These are phyloP conservation scores for Strobilomyces dryophilus DNA, from an alignment of 768 basidiomycete species.

Conservation along the genomic window DNA sequence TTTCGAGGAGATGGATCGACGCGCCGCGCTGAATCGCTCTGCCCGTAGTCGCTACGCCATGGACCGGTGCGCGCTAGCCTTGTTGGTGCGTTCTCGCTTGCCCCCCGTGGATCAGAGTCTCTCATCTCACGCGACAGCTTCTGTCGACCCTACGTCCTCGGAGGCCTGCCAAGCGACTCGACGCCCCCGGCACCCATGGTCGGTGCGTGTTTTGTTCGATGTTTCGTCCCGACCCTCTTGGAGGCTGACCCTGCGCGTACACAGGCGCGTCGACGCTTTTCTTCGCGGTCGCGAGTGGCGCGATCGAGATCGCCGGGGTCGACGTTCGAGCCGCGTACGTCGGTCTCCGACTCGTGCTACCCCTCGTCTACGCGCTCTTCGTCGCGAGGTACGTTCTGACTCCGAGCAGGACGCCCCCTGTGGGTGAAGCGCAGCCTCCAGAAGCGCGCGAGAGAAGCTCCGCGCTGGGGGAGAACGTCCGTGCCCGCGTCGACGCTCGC, in stretches of 20 bases:
- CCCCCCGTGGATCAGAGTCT: neutral
- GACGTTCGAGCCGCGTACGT: no score
- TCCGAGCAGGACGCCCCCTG: no score
- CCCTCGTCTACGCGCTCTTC: no score
- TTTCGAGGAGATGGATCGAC: slow-evolving; percentile 6
- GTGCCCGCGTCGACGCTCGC: no score
- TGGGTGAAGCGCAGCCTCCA: no score
- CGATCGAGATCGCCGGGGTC: no score
- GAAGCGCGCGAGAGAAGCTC: no score
- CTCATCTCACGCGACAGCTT: neutral
- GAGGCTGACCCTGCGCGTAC: neutral
- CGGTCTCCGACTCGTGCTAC: no score
- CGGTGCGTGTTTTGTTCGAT: neutral
- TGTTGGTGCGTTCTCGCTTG: slow-evolving; percentile 12
- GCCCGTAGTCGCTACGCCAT: slow-evolving; percentile 7
- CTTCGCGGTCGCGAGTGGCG: neutral
- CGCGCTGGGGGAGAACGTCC: no score
- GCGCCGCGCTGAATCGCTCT: slow-evolving; percentile 4
- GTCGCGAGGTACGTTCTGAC: no score
- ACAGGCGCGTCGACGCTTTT: slow-evolving; percentile 14
- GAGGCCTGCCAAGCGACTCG: slow-evolving; percentile 9
- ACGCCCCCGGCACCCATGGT: slow-evolving; percentile 13
- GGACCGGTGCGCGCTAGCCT: slow-evolving; percentile 27
- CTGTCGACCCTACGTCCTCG: slow-evolving; percentile 12
- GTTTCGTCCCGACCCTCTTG: neutral